phyloP scores from a whole-genome alignment of 768 basidiomycete species.

The Scleroderma citrinum region DNA sequence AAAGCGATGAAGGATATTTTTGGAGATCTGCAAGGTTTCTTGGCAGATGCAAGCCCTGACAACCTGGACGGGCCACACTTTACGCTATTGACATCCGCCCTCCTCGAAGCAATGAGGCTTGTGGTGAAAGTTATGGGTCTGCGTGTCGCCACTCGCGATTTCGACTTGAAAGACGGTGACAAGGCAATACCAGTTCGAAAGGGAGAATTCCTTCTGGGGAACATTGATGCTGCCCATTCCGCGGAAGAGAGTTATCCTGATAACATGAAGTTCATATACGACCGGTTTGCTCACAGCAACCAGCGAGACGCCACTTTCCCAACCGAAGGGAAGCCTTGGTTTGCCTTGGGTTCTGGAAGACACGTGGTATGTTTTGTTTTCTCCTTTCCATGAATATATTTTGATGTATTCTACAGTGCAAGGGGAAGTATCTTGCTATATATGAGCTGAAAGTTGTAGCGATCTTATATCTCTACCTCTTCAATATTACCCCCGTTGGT shows the following conservation, averaged over 20 bases:
- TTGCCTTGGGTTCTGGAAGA: conserved; percentile 14
- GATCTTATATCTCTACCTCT: not conserved
- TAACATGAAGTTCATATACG: conserved; percentile 12
- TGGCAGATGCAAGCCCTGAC: conserved; percentile 6
- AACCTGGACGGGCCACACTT: conserved; percentile 16
- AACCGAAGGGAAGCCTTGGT: conserved; percentile 11
- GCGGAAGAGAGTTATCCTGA: conserved; percentile 9
- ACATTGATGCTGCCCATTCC: conserved; percentile 17
- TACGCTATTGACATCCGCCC: conserved; percentile 16
- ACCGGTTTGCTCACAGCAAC: conserved; percentile 16
- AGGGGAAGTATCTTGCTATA: not conserved
- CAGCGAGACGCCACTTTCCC: conserved; percentile 7
- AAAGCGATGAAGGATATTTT: conserved; percentile 8
- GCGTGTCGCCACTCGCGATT: conserved; percentile 14
- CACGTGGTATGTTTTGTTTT: conserved; percentile 9
- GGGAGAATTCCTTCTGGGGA: conserved; percentile 16
- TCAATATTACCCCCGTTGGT: not conserved
- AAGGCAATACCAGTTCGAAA: conserved; percentile 12
- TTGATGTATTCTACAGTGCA: not conserved
- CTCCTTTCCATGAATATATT: not conserved
- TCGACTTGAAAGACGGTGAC: conserved; percentile 9
- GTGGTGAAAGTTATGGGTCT: conserved; percentile 11
- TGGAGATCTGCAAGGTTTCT: conserved; percentile 10
- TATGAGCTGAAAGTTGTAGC: not conserved
- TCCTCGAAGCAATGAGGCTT: conserved; percentile 25